phyloP scores from a whole-genome alignment of 306 rosid species.

The Trifolium dubium region DNA sequence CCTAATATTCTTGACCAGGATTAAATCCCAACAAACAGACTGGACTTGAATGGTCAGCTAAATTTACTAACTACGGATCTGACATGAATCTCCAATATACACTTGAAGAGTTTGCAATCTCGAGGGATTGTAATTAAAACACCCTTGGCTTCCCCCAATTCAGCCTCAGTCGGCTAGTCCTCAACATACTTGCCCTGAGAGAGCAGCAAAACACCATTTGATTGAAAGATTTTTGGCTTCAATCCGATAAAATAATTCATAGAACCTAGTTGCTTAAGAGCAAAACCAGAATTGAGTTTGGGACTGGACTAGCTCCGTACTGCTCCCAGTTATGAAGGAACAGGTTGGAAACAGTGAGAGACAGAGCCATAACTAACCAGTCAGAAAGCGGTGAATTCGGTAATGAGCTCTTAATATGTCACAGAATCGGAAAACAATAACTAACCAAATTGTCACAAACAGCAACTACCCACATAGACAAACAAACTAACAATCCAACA shows the following conservation, averaged over 20 bases:
- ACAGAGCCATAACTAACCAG: constrained; percentile 1
- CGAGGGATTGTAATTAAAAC: background rate
- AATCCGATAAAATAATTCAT: background rate
- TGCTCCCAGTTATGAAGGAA: background rate
- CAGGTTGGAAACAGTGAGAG: background rate
- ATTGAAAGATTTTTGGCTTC: background rate
- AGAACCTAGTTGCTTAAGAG: background rate
- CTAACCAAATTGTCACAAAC: constrained; percentile 6
- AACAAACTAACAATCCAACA: constrained; percentile 13
- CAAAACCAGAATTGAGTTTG: background rate
- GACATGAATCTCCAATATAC: constrained; percentile 2
- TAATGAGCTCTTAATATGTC: background rate
- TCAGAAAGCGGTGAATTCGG: background rate
- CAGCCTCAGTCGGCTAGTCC: background rate
- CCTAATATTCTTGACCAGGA: background rate
- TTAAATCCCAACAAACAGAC: background rate
- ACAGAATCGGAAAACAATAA: background rate
- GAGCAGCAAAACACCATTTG: constrained; percentile 9
- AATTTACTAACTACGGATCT: constrained; percentile 1
- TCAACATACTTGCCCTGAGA: background rate
- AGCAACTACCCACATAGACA: constrained; percentile 4
- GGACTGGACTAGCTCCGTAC: background rate
- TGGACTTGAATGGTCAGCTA: constrained; percentile 13
- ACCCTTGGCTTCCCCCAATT: background rate
- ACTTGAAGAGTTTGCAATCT: constrained; percentile 12